Evolutionary conservation across 257 asterid genomes (phyloP).

Genomic region (Solanum appendiculatum): DNA sequence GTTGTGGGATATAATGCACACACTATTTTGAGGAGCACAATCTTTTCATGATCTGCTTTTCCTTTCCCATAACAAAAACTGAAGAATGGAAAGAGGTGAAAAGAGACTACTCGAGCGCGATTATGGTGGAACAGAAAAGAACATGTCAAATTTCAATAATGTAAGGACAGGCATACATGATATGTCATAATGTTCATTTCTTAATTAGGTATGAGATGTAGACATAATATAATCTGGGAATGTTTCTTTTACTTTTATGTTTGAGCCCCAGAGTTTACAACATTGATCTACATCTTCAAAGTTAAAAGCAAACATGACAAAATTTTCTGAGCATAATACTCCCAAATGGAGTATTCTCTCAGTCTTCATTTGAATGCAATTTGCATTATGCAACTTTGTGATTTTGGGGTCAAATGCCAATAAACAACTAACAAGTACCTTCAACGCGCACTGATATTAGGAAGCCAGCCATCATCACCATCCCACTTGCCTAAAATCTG

Average conservation of each 20-base stretch:
- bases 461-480: constrained; percentile 5
- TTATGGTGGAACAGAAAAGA: background rate
- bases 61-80: background rate
- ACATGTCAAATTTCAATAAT: background rate
- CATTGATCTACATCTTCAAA: background rate
- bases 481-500: constrained; percentile 32
- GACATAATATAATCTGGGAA: background rate
- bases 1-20: background rate
- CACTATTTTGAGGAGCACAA: too few relatives aligned
- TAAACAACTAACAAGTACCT: background rate
- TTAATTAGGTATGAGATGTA: background rate
- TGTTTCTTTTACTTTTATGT: background rate
- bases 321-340: background rate
- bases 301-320: background rate
- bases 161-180: background rate
- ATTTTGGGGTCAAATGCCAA: background rate
- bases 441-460: background rate
- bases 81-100: background rate
- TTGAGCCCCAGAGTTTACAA: background rate
- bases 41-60: too few relatives aligned
- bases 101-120: background rate
- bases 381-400: background rate
- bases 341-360: background rate
- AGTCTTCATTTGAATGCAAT: background rate
- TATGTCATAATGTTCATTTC: background rate